Percentiles rank a stretch among this genome's conserved stretches.
These are phyloP conservation scores for Spencermartinsiella ligniputridi DNA, from an alignment of 1,139 yeast species.

Conservation along the genomic window DNA sequence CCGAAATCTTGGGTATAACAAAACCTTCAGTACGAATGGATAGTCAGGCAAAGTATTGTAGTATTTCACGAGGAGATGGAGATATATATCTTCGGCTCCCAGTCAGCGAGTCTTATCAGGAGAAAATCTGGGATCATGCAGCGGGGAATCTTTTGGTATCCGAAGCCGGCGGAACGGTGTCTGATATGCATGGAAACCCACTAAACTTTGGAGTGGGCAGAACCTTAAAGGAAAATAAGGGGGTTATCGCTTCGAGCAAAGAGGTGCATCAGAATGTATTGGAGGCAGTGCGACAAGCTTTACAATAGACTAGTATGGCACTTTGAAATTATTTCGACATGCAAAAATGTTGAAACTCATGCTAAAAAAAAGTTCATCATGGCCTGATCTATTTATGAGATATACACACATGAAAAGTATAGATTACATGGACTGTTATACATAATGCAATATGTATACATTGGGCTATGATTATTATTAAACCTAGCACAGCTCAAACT, in stretches of 20 bases:
- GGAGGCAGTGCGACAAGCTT: constrained; percentile 42
- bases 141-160: constrained; percentile 83
- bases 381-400: no score
- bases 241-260: constrained; percentile 84
- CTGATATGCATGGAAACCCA: constrained; percentile 69
- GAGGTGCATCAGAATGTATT: constrained; percentile 60
- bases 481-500: no score
- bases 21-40: constrained; percentile 54
- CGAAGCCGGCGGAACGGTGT: constrained; percentile 90
- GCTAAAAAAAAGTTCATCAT: no score
- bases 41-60: constrained; percentile 94
- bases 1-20: constrained; percentile 61
- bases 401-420: no score
- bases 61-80: constrained; percentile 85
- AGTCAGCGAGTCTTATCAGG: constrained; percentile 67
- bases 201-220: constrained; percentile 89
- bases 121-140: constrained; percentile 98
- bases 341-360: no score
- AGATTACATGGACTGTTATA: no score
- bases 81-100: constrained; percentile 90
- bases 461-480: no score
- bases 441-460: no score
- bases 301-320: no score
- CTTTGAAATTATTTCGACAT: no score
- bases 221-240: constrained; percentile 64